Evolutionary conservation across 306 rosid genomes (phyloP), one percentile per base, ranked within the genome.

Genomic region (Sicyos baderoa): DNA sequence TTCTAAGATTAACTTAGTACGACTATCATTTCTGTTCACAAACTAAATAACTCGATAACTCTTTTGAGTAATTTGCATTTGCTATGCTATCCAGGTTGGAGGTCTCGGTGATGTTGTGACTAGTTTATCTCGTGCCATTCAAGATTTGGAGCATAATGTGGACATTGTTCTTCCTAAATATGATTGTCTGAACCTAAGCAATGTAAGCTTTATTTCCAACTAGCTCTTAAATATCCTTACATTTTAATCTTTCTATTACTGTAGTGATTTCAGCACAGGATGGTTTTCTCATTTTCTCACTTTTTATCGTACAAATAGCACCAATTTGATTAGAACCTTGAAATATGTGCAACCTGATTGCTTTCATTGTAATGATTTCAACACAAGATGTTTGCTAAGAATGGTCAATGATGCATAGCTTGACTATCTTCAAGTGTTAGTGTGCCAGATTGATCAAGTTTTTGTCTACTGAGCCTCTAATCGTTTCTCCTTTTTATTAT

Each of bases 41-140:
- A 40, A 40, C 45, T 40, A 40, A 40, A 40, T 40, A 40, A 40
- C 11, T 40, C 45, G 2, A 40, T 40, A 40, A 7, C 12, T 7
- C 9, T 40, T 29, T 40, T 40, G 7, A 9, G 45, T 40, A 40
- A 40, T 40, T 40, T 40, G 45, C 45, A 40, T 40, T 71, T 70
- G 45, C 58, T 66, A 50, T 79, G 44, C 68, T 48, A 73, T 82
- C 71, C 78, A 90, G 97, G 90, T 91, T 82, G 97, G 97, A 79
- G 97, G 97, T 66, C 97, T 91, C 62, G 97, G 90, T 70, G 97
- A 91, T 70, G 97, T 91, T 77, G 90, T 91, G 55, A 91, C 95
- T 71, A 73, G 97, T 82, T 76, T 91, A 49, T 91, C 97, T 29
- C 84, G 95, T 50, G 97, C 97, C 55, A 81, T 88, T 70, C 89